Evolutionary conservation across 805 yeast genomes (phyloP).

Genomic region (Candida pseudoglaebosa): DNA sequence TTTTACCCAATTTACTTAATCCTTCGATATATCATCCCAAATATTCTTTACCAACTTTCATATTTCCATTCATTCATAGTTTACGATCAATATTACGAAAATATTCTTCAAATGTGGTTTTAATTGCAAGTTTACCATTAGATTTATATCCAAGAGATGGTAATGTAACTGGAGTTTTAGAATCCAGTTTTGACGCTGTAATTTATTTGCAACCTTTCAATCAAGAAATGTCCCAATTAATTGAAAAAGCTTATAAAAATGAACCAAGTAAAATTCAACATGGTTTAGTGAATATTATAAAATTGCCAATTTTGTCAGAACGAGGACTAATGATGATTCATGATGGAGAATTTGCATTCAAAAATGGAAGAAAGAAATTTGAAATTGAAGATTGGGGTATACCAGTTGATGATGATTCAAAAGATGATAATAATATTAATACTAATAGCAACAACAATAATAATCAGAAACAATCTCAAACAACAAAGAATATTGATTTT

Average conservation of each 20-base stretch:
- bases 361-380: slow-evolving; percentile 75
- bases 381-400: slow-evolving; percentile 96
- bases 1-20: slow-evolving; percentile 73
- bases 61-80: slow-evolving; percentile 59
- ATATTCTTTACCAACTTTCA: slow-evolving; percentile 40
- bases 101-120: slow-evolving; percentile 42
- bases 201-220: slow-evolving; percentile 78
- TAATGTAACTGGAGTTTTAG: slow-evolving; percentile 46
- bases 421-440: slow-evolving; percentile 30
- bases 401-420: slow-evolving; percentile 82
- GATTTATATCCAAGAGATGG: slow-evolving; percentile 60
- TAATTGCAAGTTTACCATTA: slow-evolving; percentile 55
- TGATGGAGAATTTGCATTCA: slow-evolving; percentile 77
- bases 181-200: slow-evolving; percentile 61
- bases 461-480: slow-evolving; percentile 15
- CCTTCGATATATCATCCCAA: slow-evolving; percentile 68
- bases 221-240: slow-evolving; percentile 60
- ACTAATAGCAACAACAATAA: slow-evolving; percentile 9
- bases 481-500: slow-evolving; percentile 35
- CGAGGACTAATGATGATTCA: slow-evolving; percentile 76
- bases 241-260: slow-evolving; percentile 66
- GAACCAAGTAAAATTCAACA: slow-evolving; percentile 78
- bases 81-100: slow-evolving; percentile 51
- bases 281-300: slow-evolving; percentile 75
- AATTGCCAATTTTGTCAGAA: slow-evolving; percentile 69